Evolutionary conservation across 257 asterid genomes (phyloP).

Genomic region (Ehretia macrophylla): DNA sequence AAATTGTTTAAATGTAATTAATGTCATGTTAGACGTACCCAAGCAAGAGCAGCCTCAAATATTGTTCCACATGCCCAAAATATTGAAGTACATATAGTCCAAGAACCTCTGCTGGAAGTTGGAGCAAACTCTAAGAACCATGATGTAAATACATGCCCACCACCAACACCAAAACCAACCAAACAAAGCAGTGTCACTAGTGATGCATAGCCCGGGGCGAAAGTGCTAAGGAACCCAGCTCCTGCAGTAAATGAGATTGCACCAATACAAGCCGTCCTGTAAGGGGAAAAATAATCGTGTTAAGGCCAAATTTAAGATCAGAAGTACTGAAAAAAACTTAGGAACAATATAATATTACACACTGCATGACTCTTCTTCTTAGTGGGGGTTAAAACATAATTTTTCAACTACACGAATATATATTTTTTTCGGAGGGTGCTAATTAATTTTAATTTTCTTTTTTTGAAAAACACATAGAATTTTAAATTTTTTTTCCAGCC

Average conservation of each 20-base stretch:
- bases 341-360: too few relatives aligned
- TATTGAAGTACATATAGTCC: constrained; percentile 69
- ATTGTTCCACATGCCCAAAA: constrained; percentile 75
- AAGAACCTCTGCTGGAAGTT: constrained; percentile 67
- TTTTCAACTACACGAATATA: too few relatives aligned
- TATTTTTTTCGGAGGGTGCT: too few relatives aligned
- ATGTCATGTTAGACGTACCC: constrained; percentile 39
- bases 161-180: constrained; percentile 73
- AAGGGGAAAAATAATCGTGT: constrained; percentile 4
- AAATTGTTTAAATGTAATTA: too few relatives aligned
- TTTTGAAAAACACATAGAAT: too few relatives aligned
- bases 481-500: too few relatives aligned
- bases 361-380: too few relatives aligned
- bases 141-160: constrained; percentile 66
- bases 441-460: too few relatives aligned
- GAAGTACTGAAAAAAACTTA: too few relatives aligned
- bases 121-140: constrained; percentile 85
- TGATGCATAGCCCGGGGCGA: constrained; percentile 45
- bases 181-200: constrained; percentile 36
- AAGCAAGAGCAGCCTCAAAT: constrained; percentile 75
- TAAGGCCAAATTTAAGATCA: too few relatives aligned
- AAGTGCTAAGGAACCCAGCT: constrained; percentile 66
- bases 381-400: too few relatives aligned
- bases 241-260: constrained; percentile 45
- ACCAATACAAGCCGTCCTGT: constrained; percentile 64